Conservation (phyloP, 208 protist species). For the Acanthamoeba pearcei region DNA sequence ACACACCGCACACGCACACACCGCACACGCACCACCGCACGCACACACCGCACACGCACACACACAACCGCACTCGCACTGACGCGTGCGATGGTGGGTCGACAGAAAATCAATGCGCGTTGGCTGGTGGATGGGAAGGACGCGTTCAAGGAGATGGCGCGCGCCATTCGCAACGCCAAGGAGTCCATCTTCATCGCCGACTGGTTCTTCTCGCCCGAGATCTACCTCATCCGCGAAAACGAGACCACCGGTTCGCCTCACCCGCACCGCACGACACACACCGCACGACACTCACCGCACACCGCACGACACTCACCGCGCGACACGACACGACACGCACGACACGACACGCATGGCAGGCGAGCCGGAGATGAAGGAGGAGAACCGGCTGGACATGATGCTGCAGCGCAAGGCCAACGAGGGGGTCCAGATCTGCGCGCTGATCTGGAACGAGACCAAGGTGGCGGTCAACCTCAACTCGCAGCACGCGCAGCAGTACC, state of each 20-base stretch:
- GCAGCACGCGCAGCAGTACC: constrained; percentile 52
- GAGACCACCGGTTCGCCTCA: neutral
- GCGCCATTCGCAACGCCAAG: constrained; percentile 44
- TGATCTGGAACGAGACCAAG: constrained; percentile 85
- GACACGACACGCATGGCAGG: neutral
- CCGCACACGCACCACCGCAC: neutral
- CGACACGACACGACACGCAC: neutral
- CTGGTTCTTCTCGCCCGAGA: constrained; percentile 58
- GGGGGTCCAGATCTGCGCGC: neutral
- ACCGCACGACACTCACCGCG: neutral
- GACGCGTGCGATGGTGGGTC: neutral
- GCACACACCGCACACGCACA: too few relatives aligned
- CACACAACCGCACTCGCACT: too few relatives aligned
- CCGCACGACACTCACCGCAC: neutral
- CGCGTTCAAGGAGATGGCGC: constrained; percentile 27
- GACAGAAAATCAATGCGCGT: neutral
- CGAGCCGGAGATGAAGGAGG: neutral
- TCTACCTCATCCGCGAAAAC: constrained; percentile 11
- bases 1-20: too few relatives aligned
- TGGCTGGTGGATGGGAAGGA: constrained; percentile 59
- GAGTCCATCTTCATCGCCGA: constrained; percentile 54
- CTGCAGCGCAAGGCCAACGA: constrained; percentile 14
- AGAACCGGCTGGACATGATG: constrained; percentile 22
- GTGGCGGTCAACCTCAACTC: constrained; percentile 77
- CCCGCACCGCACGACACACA: neutral